Percentiles rank a stretch among this genome's conserved stretches.
These are phyloP conservation scores for Penicillium janthinellum DNA, from an alignment of 2,329 filamentous ascomycete genomes.

Conservation along the genomic window DNA sequence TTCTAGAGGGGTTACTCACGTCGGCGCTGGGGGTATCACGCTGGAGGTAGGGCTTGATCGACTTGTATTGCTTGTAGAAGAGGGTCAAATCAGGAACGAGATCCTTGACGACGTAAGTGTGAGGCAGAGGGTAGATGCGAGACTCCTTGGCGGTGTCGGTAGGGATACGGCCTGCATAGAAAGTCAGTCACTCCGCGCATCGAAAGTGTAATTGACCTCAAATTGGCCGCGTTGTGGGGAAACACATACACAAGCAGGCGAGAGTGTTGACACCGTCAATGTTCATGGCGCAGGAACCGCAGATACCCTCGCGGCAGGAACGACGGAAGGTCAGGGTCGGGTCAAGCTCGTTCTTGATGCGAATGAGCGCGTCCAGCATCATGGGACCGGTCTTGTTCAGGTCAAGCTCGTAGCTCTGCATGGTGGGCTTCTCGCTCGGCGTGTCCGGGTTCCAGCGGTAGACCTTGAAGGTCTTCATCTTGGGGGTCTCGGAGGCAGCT, in stretches of 20 bases:
- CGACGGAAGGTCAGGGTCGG: constrained; percentile 94
- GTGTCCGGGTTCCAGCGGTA: constrained; percentile 98
- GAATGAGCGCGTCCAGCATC: constrained; percentile 93
- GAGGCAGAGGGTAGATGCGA: constrained; percentile 96
- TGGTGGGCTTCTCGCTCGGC: constrained; percentile 87
- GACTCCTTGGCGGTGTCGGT: constrained; percentile 76
- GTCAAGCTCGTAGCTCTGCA: constrained; percentile 94
- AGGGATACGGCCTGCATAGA: constrained; percentile 78
- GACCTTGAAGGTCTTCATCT: constrained; percentile 94
- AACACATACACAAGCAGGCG: constrained; percentile 86
- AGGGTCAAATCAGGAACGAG: constrained; percentile 95
- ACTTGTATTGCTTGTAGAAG: constrained; percentile 99
- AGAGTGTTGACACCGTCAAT: constrained; percentile 98
- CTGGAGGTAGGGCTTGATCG: constrained; percentile 98
- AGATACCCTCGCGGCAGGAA: constrained; percentile 97
- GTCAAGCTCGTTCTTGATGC: constrained; percentile 99
- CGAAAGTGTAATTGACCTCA: not conserved
- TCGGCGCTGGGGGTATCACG: constrained; percentile 80
- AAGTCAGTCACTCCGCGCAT: constrained; percentile 15
- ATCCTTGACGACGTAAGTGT: constrained; percentile 99
- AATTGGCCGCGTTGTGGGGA: constrained; percentile 1
- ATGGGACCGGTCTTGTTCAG: constrained; percentile 99
- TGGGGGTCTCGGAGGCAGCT: constrained; percentile 57
- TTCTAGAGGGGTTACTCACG: constrained; percentile 57
- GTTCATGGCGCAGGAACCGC: constrained; percentile 99